Conservation (phyloP, 2,329 filamentous ascomycete genomes). For the Drechslerella dactyloides region DNA sequence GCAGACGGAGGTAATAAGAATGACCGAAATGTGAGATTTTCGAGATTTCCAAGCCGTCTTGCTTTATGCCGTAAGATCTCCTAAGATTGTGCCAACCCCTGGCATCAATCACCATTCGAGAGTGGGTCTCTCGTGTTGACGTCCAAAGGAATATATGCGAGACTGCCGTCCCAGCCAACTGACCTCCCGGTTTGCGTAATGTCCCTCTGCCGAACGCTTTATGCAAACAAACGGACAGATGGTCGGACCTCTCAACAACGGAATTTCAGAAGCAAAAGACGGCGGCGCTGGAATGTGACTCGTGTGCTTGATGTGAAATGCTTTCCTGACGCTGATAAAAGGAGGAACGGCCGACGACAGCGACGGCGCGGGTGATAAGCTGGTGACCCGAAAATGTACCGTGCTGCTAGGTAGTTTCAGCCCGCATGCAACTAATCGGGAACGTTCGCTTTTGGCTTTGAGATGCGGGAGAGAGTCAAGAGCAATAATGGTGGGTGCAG, state of each 20-base stretch:
- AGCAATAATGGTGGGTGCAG: constrained; percentile 3
- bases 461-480: constrained; percentile 39
- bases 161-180: constrained; percentile 15
- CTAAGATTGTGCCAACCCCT: constrained; percentile 40
- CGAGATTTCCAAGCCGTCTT: constrained; percentile 15
- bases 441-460: constrained; percentile 45
- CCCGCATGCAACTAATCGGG: constrained; percentile 29
- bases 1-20: constrained; percentile 14
- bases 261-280: too few species aligned
- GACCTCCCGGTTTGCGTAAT: neutral
- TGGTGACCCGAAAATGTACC: neutral
- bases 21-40: constrained; percentile 35
- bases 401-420: constrained; percentile 28
- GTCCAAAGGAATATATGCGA: constrained; percentile 9
- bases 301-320: neutral
- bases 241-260: neutral
- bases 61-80: constrained; percentile 37
- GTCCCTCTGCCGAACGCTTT: neutral
- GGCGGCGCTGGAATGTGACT: neutral
- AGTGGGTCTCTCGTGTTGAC: constrained; percentile 19
- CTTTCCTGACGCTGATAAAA: neutral
- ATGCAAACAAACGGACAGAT: neutral
- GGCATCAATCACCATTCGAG: constrained; percentile 23
- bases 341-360: neutral
- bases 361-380: neutral